phyloP scores from a whole-genome alignment of 305 asterid species.

The Plantago lanceolata region DNA sequence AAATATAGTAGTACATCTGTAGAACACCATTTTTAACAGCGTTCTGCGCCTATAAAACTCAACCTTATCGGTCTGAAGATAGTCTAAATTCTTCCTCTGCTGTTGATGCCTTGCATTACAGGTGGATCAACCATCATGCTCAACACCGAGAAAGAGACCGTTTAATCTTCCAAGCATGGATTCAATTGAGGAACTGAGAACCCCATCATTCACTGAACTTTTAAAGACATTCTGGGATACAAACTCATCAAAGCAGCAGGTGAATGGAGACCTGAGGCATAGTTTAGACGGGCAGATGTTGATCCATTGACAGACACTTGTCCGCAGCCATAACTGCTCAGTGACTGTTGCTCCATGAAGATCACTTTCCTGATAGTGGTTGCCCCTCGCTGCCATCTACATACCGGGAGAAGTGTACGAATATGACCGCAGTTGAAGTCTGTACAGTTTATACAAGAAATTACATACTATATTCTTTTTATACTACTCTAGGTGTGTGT shows the following conservation, averaged over 20 bases:
- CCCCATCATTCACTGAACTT: conserved; percentile 82
- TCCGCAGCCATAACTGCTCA: background rate
- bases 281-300: conserved; percentile 36
- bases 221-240: conserved; percentile 79
- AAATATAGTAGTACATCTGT: too few species aligned
- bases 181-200: conserved; percentile 80
- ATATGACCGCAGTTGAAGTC: background rate
- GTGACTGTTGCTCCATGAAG: background rate
- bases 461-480: conserved; percentile 6
- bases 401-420: background rate
- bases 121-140: conserved; percentile 94
- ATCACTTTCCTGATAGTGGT: conserved; percentile 8
- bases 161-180: conserved; percentile 70
- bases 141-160: conserved; percentile 72
- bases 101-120: conserved; percentile 19
- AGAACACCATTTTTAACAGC: too few species aligned
- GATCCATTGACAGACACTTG: conserved; percentile 49
- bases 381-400: conserved; percentile 14
- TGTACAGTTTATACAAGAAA: conserved; percentile 9
- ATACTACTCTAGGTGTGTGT: conserved; percentile 9
- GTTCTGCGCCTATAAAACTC: background rate
- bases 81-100: background rate
- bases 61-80: background rate
- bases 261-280: conserved; percentile 77
- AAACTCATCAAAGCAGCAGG: conserved; percentile 61